These are phyloP conservation scores for Vanilla planifolia DNA, from an alignment of 106 monocot species.

Conservation along the genomic window DNA sequence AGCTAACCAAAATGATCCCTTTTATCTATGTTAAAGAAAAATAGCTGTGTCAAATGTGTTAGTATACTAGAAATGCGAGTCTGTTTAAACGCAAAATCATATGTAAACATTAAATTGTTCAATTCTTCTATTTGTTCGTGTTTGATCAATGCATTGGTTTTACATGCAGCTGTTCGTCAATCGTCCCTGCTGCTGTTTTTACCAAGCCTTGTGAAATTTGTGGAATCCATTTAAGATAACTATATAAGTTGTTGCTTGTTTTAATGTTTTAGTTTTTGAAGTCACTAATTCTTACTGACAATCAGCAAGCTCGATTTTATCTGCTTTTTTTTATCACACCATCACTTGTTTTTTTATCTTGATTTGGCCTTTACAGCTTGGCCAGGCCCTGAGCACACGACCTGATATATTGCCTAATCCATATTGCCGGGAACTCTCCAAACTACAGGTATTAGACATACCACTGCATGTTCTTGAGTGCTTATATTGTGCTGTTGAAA, in stretches of 20 bases:
- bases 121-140: no score
- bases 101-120: no score
- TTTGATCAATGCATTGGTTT: no score
- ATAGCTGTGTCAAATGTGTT: no score
- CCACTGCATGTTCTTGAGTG: background rate
- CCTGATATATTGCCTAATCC: conserved; percentile 81
- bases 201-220: no score
- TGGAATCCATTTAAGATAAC: background rate
- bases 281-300: background rate
- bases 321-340: background rate
- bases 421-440: conserved; percentile 92
- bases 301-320: conserved; percentile 1
- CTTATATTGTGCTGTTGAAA: background rate
- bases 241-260: background rate
- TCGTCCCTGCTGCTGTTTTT: no score
- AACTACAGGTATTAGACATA: conserved; percentile 57
- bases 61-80: no score
- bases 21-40: no score
- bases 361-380: conserved; percentile 48
- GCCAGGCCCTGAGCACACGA: conserved; percentile 87
- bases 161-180: no score
- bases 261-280: background rate
- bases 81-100: no score
- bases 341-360: background rate
- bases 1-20: no score